Base-by-base conservation (phyloP, 2,329 filamentous ascomycete genomes). In the Trichoderma aggressivum region DNA sequence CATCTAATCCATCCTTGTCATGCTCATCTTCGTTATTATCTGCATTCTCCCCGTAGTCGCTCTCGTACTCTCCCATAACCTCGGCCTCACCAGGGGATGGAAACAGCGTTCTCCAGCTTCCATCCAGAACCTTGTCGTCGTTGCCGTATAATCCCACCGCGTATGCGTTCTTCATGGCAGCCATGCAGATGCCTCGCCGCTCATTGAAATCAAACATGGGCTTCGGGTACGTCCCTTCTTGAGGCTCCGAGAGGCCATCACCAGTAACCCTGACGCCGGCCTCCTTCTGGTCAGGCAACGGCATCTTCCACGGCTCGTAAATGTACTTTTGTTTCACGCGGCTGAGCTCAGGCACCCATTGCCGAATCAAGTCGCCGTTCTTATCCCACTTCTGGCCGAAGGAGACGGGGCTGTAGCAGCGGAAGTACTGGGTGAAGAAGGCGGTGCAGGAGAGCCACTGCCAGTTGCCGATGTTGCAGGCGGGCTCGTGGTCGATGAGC, bases 341-440 rank as follows among this genome's bases (percentile, higher is more conserved):
- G 71, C 81, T 83, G 50, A 94, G 81, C 79, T 94, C 92, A 0
- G 92, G 91, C 0, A 92, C 87, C 80, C 88, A 94, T 50, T 82
- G 84, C 28, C 88, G 82, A 60, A 94, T 86, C 72, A 93, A 88
- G 3, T 80, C 75, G 0, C 92, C 91, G 1, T 91, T 83, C 71
- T 88, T 88, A 77, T 94, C 92, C 90, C 91, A 93, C 78, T 93
- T 93, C 80, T 90, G 88, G 1, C 89, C 89, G 76, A 94, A 94
- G 0, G 90, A 86, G 18, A 94, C 79, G 0, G 92, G 92, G 62
- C 84, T 88, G 77, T 93, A 94, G 75, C 89, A 90, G 1, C 91
- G 86, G 76, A 87, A 92, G 81, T 90, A 94, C 77, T 92, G 90
- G 0, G 87, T 81, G 81, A 89, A 94, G 79, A 94, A 94, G 0